Base-by-base conservation (phyloP, 2,329 filamentous ascomycete species). In the Fusarium fracticaudum region DNA sequence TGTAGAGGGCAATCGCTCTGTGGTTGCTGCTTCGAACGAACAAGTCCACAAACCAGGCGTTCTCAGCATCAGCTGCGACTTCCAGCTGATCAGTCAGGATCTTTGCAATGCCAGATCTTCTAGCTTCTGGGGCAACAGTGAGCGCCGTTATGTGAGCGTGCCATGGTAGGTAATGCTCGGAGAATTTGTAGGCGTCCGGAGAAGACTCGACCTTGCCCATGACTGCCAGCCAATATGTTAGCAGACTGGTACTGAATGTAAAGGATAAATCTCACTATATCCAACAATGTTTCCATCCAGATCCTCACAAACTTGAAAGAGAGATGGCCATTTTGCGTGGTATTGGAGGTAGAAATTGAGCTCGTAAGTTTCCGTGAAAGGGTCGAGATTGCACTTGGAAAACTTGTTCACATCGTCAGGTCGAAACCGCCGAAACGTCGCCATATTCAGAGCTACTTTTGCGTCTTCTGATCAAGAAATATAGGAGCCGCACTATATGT, bases 111-210 rank as follows among this genome's bases (percentile, higher is more conserved):
- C 96, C 96, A 22, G 96, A 88, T 48, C 96, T 90, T 35, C 96
- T 92, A 57, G 94, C 94, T 64, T 92, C 91, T 0, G 96, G 96
- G 1, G 96, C 92, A 26, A 99, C 94, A 1, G 96, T 98, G 59
- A 99, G 87, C 41, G 96, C 96, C 9, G 96, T 99, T 80, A 99
- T 97, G 84, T 99, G 96, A 26, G 95, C 96, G 85, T 99, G 96
- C 94, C 95, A 98, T n/a, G 96, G 96, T n/a, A 98, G 92, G 85
- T 97, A 97, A 85, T 98, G 95, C 79, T 92, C 88, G 57, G 94
- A 96, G 79, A 91, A 91, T 68, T 90, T 88, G 81, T 93, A 90
- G 60, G 91, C 91, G 50, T 93, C 87, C 22, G 93, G 92, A 62
- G 94, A 97, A 73, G 94, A 92, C 86, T 98, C 96, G 69, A 97